Base-by-base conservation (phyloP, 2,329 filamentous ascomycete species). In the Monilinia fructicola region DNA sequence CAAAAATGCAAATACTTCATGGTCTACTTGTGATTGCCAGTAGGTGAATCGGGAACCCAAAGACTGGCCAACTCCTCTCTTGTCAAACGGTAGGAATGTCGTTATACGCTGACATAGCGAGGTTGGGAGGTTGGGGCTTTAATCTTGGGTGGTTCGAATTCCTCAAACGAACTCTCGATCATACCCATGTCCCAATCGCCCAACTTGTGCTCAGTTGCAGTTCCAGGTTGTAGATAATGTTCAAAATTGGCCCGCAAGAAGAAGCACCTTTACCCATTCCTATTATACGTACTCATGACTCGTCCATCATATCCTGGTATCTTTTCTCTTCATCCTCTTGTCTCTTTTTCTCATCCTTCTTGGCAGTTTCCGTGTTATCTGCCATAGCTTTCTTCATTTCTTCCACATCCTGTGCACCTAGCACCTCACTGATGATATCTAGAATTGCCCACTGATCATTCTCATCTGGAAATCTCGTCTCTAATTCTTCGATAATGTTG, bases 401-500 rank as follows among this genome's bases (percentile, higher is more conserved):
- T n/a, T 73, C 70, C 46, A 65, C 68, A 69, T 76, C 71, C 28
- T 73, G 70, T 52, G 55, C 70, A 12, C 87, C 87, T 2, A 90
- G 80, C 5, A 88, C 81, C 63, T 86, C 81, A 59, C 78, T 78
- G 71, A 90, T 81, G 69, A 85, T 81, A 56, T 78, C 76, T 67
- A 89, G 78, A 58, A 90, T 85, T 67, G 83, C 81, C 67, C 82
- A 77, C 71, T 88, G 86, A 16, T 66, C 62, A 76, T 88, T 80
- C 55, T 87, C 83, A 26, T 84, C 82, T 55, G 76, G 80, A 74
- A 89, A 88, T 10, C 88, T 83, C 46, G 81, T 80, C 66, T 84
- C 81, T 79, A 89, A 84, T 70, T 90, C 87, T 76, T 91, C 87
- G 44, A 91, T 80, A 60, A 89, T 80, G 21, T 84, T 84, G 73